Percentiles rank a stretch among this genome's conserved stretches.
phyloP scores from a whole-genome alignment of 2,329 filamentous ascomycete genomes.

The Aspergillus amoenus region DNA sequence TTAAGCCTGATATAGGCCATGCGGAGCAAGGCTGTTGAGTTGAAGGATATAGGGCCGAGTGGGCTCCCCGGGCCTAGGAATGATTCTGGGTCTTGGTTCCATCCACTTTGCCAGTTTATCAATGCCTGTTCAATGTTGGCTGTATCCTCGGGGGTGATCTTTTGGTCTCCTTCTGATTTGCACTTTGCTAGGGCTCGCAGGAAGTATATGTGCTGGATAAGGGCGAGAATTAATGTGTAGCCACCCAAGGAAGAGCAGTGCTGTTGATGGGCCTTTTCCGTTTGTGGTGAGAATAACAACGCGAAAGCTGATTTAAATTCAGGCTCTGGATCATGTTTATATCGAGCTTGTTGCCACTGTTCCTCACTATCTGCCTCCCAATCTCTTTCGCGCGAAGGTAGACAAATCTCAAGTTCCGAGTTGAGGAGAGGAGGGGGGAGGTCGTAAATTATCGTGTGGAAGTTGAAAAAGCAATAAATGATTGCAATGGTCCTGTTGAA shows the following conservation, averaged over 20 bases:
- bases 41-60: conserved; percentile 13
- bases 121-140: no score
- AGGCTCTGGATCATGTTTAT: background rate
- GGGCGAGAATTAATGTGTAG: no score
- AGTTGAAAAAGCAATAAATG: conserved; percentile 26
- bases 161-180: no score
- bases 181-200: no score
- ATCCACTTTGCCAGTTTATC: conserved; percentile 5
- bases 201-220: no score
- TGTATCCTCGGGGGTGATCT: no score
- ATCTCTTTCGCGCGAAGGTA: conserved; percentile 23
- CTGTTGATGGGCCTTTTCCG: background rate
- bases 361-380: background rate
- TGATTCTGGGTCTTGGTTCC: conserved; percentile 47
- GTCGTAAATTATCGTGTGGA: conserved; percentile 31
- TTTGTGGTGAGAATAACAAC: no score
- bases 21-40: conserved; percentile 15
- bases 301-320: no score
- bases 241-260: background rate
- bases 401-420: conserved; percentile 22
- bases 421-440: conserved; percentile 27
- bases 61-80: conserved; percentile 39
- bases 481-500: no score
- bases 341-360: background rate
- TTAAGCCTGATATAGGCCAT: conserved; percentile 15